These are phyloP conservation scores for Aspergillus sclerotialis DNA, from an alignment of 2,329 filamentous ascomycete species.

Conservation along the genomic window DNA sequence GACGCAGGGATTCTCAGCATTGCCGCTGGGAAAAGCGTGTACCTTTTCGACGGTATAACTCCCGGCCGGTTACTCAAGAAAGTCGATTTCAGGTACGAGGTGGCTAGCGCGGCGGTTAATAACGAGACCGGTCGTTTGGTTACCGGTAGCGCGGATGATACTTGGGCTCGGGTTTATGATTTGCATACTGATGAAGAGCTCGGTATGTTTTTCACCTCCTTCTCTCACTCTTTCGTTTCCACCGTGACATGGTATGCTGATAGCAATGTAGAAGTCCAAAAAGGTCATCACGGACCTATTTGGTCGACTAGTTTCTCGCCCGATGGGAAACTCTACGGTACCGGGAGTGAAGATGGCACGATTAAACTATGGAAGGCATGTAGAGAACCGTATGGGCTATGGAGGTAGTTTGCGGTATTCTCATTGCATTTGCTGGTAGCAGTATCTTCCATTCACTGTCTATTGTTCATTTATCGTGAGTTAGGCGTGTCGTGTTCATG, in stretches of 20 bases:
- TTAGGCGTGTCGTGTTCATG: too few relatives aligned
- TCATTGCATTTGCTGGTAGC: too few relatives aligned
- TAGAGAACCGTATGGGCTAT: conserved; percentile 57
- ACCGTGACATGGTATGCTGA: conserved; percentile 2
- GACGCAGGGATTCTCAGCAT: conserved; percentile 73
- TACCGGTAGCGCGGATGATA: conserved; percentile 84
- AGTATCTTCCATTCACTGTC: too few relatives aligned
- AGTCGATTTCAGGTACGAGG: conserved; percentile 71
- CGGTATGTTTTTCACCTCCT: conserved; percentile 37
- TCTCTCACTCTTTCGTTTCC: neutral
- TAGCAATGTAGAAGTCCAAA: conserved; percentile 65
- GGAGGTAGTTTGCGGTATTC: too few relatives aligned
- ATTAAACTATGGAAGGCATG: conserved; percentile 83
- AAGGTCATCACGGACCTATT: conserved; percentile 93
- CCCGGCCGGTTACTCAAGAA: conserved; percentile 70
- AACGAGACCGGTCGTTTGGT: conserved; percentile 74
- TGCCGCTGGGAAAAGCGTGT: conserved; percentile 87
- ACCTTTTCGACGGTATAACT: conserved; percentile 75
- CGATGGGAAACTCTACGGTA: conserved; percentile 92
- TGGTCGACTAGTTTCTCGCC: conserved; percentile 95
- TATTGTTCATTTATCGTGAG: too few relatives aligned
- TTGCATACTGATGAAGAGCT: conserved; percentile 78
- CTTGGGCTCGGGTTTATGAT: conserved; percentile 92
- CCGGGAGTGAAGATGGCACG: conserved; percentile 92
- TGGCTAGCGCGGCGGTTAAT: conserved; percentile 86